Base-by-base conservation (phyloP, 2,329 filamentous ascomycete genomes). In the Xylaria sp. region DNA sequence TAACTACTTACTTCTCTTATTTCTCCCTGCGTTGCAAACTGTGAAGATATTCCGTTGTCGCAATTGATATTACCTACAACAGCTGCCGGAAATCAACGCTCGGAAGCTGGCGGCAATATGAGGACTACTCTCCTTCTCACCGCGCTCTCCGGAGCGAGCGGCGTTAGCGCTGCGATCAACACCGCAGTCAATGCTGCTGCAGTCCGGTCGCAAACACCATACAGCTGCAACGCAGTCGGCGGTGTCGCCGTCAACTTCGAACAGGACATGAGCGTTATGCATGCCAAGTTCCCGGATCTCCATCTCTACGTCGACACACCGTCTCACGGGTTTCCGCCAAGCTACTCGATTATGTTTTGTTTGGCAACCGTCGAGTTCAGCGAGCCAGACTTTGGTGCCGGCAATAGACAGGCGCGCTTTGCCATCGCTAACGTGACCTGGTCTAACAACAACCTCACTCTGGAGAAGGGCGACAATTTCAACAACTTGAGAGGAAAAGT, bases 391-490 rank as follows among this genome's bases (percentile, higher is more conserved):
- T 71, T 71, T 14, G 62, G 66, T 30, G 21, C 39, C 21, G 69
- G 69, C 1, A 39, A 55, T 21, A 42, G 51, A 1, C 66, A 66
- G 45, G 12, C 54, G 30, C 69, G 69, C 27, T 69, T 71, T 30
- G 69, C 69, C n/a, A 69, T 69, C 56, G 32, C 58, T 1, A 47
- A 62, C 4, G 69, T 69, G 32, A 66, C 63, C 24, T 68, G 66
- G 66, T 64, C 60, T 2, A 66, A 61, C 42, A 64, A 58, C 17
- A 67, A 71, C 45, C 60, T 71, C 9, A 66, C 62, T 2, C 51
- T 71, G 2, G 62, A 56, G 14, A 64, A 63, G 59, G 69, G 69
- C 19, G 66, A 65, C 30, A 64, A 71, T 19, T 64, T 69, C 47
- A 61, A 67, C 1, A 39, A 2, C n/a, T 14, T 71, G n/a, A 61